Evolutionary conservation across 1,284 basidiomycete species (phyloP).

Genomic region (Marasmius tenuissimus): DNA sequence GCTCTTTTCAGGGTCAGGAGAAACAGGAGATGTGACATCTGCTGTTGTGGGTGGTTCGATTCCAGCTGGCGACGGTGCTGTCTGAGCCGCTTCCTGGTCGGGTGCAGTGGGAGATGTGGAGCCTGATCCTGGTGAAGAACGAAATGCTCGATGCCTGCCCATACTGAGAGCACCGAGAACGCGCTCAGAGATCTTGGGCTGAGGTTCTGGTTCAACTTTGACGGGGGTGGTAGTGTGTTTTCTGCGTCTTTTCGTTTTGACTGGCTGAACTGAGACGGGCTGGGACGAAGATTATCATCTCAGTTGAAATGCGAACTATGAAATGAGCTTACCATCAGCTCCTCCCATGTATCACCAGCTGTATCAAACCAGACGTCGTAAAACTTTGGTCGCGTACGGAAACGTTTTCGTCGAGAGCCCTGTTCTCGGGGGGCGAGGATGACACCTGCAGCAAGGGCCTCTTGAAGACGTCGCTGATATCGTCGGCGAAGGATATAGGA

Average conservation of each 20-base stretch:
- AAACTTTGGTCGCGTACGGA: slow-evolving; percentile 54
- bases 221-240: slow-evolving; percentile 18
- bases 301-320: slow-evolving; percentile 2
- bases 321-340: slow-evolving; percentile 44
- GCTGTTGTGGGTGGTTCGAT: neutral
- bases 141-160: neutral
- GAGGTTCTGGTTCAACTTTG: slow-evolving; percentile 7
- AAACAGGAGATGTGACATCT: slow-evolving; percentile 6
- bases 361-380: slow-evolving; percentile 47
- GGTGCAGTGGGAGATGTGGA: slow-evolving; percentile 2
- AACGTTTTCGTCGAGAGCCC: slow-evolving; percentile 40
- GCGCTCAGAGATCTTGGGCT: slow-evolving; percentile 9
- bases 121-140: slow-evolving; percentile 6
- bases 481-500: slow-evolving; percentile 62
- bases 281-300: slow-evolving; percentile 13
- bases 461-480: slow-evolving; percentile 49
- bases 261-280: slow-evolving; percentile 35
- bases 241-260: slow-evolving; percentile 31
- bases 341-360: slow-evolving; percentile 42
- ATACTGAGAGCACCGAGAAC: neutral
- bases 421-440: slow-evolving; percentile 35
- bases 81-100: slow-evolving; percentile 7
- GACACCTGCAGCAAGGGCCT: slow-evolving; percentile 48
- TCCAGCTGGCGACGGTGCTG: neutral
- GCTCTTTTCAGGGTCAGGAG: slow-evolving; percentile 1